phyloP scores from a whole-genome alignment of 2,329 filamentous ascomycete species.

The Huntiella moniliformis region DNA sequence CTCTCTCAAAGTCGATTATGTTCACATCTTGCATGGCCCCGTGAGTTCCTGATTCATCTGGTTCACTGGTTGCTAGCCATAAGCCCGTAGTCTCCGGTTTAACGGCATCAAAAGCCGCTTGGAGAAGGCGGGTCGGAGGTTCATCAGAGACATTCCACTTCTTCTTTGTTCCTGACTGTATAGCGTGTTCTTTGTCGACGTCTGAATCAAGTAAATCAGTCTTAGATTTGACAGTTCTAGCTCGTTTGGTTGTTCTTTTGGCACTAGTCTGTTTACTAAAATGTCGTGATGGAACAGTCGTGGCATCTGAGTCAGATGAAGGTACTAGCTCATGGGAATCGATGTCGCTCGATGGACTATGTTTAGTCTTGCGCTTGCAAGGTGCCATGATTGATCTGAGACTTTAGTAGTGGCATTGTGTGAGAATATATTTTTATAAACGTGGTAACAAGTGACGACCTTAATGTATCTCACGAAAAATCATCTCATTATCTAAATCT shows the following conservation, averaged over 20 bases:
- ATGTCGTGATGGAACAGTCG: too few relatives aligned
- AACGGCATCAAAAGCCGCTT: neutral
- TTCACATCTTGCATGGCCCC: conserved; percentile 4
- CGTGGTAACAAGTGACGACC: too few relatives aligned
- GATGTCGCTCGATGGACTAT: too few relatives aligned
- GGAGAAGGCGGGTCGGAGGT: neutral
- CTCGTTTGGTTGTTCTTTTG: neutral
- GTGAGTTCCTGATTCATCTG: neutral
- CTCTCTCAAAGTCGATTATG: conserved; percentile 5
- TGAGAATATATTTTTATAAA: too few relatives aligned
- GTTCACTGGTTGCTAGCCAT: conserved; percentile 7
- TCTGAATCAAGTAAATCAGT: neutral
- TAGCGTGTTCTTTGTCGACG: neutral
- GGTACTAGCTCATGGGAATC: too few relatives aligned
- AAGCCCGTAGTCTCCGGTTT: conserved; percentile 2
- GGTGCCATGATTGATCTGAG: too few relatives aligned
- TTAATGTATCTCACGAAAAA: too few relatives aligned
- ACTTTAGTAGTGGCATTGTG: too few relatives aligned
- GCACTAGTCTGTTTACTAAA: too few relatives aligned
- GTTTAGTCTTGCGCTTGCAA: too few relatives aligned
- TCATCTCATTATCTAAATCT: too few relatives aligned
- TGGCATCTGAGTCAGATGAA: too few relatives aligned
- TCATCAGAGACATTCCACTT: neutral
- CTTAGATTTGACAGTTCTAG: neutral
- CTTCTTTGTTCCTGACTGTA: neutral